Conservation (phyloP, 164 flowering plant genomes). For the Saururus chinensis region DNA sequence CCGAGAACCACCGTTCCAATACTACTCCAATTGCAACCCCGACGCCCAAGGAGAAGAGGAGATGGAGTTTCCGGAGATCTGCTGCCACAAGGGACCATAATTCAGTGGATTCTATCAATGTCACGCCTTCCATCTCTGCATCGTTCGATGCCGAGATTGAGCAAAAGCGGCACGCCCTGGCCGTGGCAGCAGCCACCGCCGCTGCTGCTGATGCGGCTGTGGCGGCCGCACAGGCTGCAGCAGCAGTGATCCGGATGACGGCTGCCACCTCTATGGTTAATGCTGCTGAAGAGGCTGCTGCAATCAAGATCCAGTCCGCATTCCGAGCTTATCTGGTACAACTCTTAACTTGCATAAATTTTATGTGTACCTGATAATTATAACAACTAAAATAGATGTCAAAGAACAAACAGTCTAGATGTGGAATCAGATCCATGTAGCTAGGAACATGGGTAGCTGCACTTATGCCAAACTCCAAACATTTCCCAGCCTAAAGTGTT, state of each 20-base stretch:
- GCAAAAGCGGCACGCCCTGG: conserved; percentile 50
- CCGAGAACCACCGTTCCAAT: conserved; percentile 21
- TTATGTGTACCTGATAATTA: no score
- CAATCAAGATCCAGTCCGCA: conserved; percentile 59
- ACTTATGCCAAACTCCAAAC: no score
- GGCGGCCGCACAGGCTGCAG: conserved; percentile 64
- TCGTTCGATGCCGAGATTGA: conserved; percentile 30
- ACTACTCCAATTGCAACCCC: conserved; percentile 37
- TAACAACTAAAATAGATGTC: no score
- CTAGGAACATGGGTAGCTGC: no score
- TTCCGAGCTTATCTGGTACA: conserved; percentile 59
- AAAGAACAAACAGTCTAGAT: no score
- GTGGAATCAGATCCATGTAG: no score
- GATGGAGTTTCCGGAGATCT: conserved; percentile 92
- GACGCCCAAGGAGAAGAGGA: conserved; percentile 68
- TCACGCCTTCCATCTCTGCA: conserved; percentile 15
- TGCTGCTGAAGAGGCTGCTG: conserved; percentile 49
- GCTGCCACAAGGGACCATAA: conserved; percentile 28
- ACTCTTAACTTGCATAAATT: no score
- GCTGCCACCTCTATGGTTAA: conserved; percentile 24
- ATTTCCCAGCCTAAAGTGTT: no score
- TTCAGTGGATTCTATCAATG: conserved; percentile 5
- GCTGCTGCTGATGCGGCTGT: conserved; percentile 58
- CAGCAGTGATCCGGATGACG: conserved; percentile 35
- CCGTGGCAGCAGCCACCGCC: conserved; percentile 45